Percentiles rank a stretch among this genome's conserved stretches.
phyloP scores from a whole-genome alignment of 345 rosid species.

The Conringia planisiliqua region DNA sequence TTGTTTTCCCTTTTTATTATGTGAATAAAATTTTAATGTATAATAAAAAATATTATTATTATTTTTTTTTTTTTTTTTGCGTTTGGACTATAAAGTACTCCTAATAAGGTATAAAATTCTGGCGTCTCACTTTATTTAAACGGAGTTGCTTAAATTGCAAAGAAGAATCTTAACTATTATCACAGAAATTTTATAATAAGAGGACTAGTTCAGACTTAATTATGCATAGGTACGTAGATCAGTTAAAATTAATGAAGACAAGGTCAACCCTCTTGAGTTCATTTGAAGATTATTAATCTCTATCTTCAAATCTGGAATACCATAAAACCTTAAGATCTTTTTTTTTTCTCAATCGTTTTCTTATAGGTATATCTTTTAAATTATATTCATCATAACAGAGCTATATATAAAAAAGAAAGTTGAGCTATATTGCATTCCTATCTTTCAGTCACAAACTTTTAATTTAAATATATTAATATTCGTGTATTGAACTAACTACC shows the following conservation, averaged over 20 bases:
- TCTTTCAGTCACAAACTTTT: neutral
- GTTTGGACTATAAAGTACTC: neutral
- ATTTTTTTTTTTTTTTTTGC: neutral
- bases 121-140: constrained; percentile 1
- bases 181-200: neutral
- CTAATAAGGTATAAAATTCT: neutral
- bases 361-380: neutral
- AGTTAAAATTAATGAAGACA: neutral
- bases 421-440: neutral
- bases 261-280: constrained; percentile 27
- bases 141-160: constrained; percentile 20
- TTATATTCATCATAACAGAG: neutral
- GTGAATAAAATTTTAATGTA: neutral
- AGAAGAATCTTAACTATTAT: constrained; percentile 19
- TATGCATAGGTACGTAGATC: neutral
- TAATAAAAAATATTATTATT: neutral
- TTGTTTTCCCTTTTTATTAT: neutral
- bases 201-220: neutral
- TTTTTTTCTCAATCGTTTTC: neutral
- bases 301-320: constrained; percentile 10
- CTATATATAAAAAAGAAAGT: neutral
- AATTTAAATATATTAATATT: neutral
- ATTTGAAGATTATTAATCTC: constrained; percentile 6
- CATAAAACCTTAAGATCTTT: neutral
- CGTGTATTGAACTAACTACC: neutral